Conservation (phyloP, 176 grass and related monocot genomes). For the Avena atlantica region DNA sequence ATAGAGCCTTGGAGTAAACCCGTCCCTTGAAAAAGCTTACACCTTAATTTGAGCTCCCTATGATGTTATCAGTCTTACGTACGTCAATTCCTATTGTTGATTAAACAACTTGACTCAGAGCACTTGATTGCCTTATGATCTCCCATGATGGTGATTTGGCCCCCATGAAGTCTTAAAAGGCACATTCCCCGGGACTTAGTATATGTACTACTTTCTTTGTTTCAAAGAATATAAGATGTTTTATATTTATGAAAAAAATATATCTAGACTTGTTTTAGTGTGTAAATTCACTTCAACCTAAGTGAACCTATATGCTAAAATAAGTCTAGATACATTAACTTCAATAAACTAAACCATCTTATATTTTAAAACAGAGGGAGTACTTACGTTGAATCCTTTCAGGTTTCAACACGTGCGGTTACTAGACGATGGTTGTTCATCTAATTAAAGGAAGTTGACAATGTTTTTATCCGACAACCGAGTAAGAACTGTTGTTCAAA, state of each 20-base stretch:
- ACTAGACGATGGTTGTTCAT: background rate
- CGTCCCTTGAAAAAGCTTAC: background rate
- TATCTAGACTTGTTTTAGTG: no score
- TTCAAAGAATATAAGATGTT: no score
- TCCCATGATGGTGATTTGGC: background rate
- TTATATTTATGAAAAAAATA: no score
- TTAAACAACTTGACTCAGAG: background rate
- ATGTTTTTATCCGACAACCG: background rate
- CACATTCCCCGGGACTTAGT: no score
- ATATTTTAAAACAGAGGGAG: no score
- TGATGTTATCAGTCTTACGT: background rate
- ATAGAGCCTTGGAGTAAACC: conserved; percentile 8
- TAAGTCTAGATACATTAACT: no score
- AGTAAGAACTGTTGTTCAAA: background rate
- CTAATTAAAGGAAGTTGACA: no score
- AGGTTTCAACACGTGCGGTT: background rate
- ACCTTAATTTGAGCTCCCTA: background rate
- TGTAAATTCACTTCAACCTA: no score
- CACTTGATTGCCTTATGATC: background rate
- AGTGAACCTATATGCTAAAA: no score
- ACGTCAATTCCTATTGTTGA: background rate
- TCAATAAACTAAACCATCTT: no score
- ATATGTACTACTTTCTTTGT: no score
- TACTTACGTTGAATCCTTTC: background rate
- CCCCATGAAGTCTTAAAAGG: no score